Percentiles rank a stretch among this genome's conserved stretches.
Conservation (phyloP, 2,329 filamentous ascomycete genomes). For the Paraphoma chrysanthemicola region DNA sequence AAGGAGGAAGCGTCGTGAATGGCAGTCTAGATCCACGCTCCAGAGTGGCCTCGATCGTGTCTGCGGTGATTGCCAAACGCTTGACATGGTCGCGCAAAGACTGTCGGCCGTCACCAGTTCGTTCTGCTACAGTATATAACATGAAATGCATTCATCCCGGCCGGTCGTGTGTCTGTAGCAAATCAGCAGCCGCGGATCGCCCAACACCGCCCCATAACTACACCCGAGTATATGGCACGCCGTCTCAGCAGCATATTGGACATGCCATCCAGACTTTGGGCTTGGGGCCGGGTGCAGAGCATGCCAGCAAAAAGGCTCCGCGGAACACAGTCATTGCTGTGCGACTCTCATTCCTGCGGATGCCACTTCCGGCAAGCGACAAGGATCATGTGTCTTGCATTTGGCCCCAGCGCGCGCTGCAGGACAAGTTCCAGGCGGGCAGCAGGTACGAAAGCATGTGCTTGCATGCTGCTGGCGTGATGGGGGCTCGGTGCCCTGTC, state of each 20-base stretch:
- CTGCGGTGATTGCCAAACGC: no score
- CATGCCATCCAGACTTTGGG: neutral
- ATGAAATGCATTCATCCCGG: no score
- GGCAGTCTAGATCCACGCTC: neutral
- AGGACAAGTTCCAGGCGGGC: neutral
- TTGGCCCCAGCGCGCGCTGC: neutral
- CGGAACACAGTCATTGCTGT: neutral
- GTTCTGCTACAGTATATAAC: no score
- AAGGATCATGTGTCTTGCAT: neutral
- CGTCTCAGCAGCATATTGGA: neutral
- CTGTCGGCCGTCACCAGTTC: no score
- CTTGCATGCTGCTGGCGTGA: neutral
- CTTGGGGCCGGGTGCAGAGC: neutral
- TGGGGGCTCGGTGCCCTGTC: neutral
- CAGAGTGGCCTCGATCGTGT: neutral
- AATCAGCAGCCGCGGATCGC: neutral
- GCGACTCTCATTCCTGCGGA: neutral
- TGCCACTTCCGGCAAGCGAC: neutral
- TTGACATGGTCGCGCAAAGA: no score
- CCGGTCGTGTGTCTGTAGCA: neutral
- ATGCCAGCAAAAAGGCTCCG: neutral
- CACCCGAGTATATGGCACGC: neutral
- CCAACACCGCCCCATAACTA: neutral
- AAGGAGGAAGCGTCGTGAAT: constrained; percentile 35
- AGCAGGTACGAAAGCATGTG: neutral